Base-by-base conservation (phyloP, 2,329 filamentous ascomycete species). In the Aspergillus brunneoviolaceus region DNA sequence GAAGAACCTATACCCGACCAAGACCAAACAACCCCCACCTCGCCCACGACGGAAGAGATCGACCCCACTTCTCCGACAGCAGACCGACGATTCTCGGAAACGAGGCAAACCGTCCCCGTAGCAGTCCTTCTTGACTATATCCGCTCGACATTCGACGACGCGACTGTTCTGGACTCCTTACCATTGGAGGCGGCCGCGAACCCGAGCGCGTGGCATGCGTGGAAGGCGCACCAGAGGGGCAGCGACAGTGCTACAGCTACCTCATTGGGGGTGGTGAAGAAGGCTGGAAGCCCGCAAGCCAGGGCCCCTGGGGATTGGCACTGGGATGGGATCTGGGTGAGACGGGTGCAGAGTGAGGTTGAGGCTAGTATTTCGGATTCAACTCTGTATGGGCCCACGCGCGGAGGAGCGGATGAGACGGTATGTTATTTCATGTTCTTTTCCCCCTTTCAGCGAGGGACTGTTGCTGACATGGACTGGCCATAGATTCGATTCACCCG, bases 311-410 rank as follows among this genome's bases (percentile, higher is more conserved):
- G 89, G 6, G 89, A 96, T 69, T 98, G 94, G 94, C 96, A 96
- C 72, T 98, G 94, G 94, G 92, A 96, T 70, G 93, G 94, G 0
- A 94, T 98, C 0, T 99, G 94, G 94, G 91, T 96, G 72, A 89
- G 93, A 65, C 85, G 94, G 57, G 93, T 96, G 1, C 88, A 86
- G 75, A 90, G 89, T 74, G 89, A 89, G 19, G 85, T 97, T 49
- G 85, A 88, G 54, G 83, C 85, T 10, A 96, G 92, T 70, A 78
- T 92, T 53, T 90, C 91, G 1, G 94, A 98, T 66, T 80, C 87
- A 1, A 87, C 91, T 4, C 77, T 98, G 25, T 98, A 88, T 77
- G 91, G 92, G 5, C 79, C 81, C 5, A 82, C 82, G 49, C 77
- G 79, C 31, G 77, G 69, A 49, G 78, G 77, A 16, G 76, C 84